Conservation (phyloP, 2,329 filamentous ascomycete species). For the Stagonosporopsis chrysanthemi region DNA sequence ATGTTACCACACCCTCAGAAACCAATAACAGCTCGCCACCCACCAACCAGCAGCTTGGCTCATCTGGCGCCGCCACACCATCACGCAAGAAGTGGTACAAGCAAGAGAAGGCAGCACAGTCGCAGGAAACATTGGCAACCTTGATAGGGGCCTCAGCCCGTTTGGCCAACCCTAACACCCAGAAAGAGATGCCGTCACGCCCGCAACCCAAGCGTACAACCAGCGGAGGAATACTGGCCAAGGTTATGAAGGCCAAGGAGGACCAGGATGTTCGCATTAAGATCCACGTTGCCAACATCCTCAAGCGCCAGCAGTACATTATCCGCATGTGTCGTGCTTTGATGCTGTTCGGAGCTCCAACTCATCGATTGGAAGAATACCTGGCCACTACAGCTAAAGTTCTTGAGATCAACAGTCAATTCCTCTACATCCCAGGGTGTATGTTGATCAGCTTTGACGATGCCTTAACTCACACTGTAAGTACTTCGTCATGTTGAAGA, state of each 20-base stretch:
- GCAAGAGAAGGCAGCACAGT: conserved; percentile 34
- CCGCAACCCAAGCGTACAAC: conserved; percentile 33
- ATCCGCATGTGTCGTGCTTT: conserved; percentile 82
- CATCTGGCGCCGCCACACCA: conserved; percentile 37
- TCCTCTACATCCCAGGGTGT: conserved; percentile 86
- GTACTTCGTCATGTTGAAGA: too few relatives aligned
- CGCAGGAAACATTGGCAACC: conserved; percentile 42
- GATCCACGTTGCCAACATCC: conserved; percentile 69
- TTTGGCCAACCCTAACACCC: conserved; percentile 39
- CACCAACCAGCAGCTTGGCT: conserved; percentile 14
- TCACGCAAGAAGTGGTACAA: conserved; percentile 43
- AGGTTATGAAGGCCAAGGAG: conserved; percentile 39
- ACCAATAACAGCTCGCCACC: conserved; percentile 27
- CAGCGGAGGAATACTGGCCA: conserved; percentile 36
- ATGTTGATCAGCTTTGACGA: conserved; percentile 94
- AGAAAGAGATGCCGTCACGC: conserved; percentile 22
- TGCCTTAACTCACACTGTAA: conserved; percentile 61
- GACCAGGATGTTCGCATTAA: conserved; percentile 65
- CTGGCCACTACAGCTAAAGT: conserved; percentile 85
- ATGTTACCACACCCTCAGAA: conserved; percentile 20
- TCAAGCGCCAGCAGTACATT: conserved; percentile 84
- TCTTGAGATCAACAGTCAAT: conserved; percentile 85
- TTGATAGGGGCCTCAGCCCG: conserved; percentile 40
- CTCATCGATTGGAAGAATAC: conserved; percentile 89
- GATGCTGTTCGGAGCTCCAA: conserved; percentile 90